Evolutionary conservation across 2,329 filamentous ascomycete genomes (phyloP).

Genomic region (Gnomoniopsis smithogilvyi): DNA sequence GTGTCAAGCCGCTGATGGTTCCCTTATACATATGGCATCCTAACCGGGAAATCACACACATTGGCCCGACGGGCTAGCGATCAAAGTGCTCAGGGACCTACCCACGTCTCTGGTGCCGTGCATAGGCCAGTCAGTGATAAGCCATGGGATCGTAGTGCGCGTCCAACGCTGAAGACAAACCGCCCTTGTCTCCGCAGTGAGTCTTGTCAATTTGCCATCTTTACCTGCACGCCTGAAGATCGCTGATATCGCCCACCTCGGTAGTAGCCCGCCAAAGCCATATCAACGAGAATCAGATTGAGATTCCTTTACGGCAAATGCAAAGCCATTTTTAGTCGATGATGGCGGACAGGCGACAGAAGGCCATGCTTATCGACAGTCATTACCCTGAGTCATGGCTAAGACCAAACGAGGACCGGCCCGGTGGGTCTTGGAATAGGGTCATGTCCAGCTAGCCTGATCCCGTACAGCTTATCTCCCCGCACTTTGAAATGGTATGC

Average conservation of each 20-base stretch:
- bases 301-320: too few species aligned
- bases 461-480: not conserved
- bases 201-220: not conserved
- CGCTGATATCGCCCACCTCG: not conserved
- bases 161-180: not conserved
- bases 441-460: not conserved
- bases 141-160: not conserved
- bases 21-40: not conserved
- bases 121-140: not conserved
- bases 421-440: not conserved
- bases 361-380: not conserved
- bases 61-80: not conserved
- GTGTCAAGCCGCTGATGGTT: not conserved
- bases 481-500: not conserved
- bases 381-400: slow-evolving; percentile 2
- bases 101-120: not conserved
- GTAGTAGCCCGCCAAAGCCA: not conserved
- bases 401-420: not conserved
- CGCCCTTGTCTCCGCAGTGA: not conserved
- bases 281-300: too few species aligned
- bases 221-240: not conserved
- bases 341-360: not conserved
- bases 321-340: too few species aligned
- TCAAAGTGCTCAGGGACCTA: not conserved
- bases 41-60: not conserved